phyloP scores from a whole-genome alignment of 768 basidiomycete species.

The Termitomyces sp. region DNA sequence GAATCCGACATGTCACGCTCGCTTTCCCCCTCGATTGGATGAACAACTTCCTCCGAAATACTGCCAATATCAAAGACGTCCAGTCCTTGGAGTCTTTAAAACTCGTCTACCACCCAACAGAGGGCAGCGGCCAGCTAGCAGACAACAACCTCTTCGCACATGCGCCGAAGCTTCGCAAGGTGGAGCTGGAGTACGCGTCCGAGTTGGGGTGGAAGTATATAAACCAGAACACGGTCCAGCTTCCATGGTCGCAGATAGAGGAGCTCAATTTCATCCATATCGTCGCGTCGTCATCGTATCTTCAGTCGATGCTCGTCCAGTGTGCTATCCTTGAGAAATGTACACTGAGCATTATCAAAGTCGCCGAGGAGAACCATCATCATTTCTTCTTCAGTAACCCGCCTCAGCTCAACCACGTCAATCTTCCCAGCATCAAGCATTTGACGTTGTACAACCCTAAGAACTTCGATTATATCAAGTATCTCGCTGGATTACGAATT shows the following conservation, averaged over 20 bases:
- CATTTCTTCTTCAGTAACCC: background rate
- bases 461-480: slow-evolving; percentile 10
- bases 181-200: slow-evolving; percentile 2
- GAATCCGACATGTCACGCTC: slow-evolving; percentile 10
- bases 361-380: background rate
- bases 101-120: slow-evolving; percentile 1
- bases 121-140: background rate
- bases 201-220: slow-evolving; percentile 1
- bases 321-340: slow-evolving; percentile 3
- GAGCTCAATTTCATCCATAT: slow-evolving; percentile 10
- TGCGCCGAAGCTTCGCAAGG: slow-evolving; percentile 3
- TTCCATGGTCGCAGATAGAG: slow-evolving; percentile 10
- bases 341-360: slow-evolving; percentile 7
- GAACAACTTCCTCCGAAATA: background rate
- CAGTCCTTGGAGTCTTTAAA: slow-evolving; percentile 5
- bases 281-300: background rate
- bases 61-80: background rate
- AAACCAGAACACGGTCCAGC: background rate
- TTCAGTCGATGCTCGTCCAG: background rate
- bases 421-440: slow-evolving; percentile 5
- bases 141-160: background rate
- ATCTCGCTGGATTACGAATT: background rate
- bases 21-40: slow-evolving; percentile 9
- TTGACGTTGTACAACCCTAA: slow-evolving; percentile 11
- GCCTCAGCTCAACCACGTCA: background rate